Base-by-base conservation (phyloP, 768 basidiomycete genomes). In the Tricholoma saponaceum region DNA sequence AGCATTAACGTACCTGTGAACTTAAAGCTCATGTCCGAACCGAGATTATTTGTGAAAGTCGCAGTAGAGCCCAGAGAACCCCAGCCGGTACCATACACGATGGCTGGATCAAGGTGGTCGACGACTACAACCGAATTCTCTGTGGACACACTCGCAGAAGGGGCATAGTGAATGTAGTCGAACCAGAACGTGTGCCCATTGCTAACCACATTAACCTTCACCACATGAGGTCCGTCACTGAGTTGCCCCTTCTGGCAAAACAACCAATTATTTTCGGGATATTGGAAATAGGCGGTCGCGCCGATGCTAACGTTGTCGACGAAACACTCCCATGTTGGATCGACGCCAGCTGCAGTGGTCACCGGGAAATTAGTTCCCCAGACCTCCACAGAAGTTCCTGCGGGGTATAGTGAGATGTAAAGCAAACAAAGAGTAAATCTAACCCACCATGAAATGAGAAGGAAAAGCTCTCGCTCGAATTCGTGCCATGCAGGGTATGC, bases 291-390 rank as follows among this genome's bases (percentile, higher is more conserved):
- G 4, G 37, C 10, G 4, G 61, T 61, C 18, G 60, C 54, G 26
- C 63, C 61, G 37, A 67, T 68, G 55, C 60, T 62, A 35, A 63
- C 59, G 18, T 62, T 57, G 61, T 71, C 68, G 63, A 60, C 67
- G 65, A 30, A 30, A 33, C 53, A 54, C 22, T 64, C 61, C 64
- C 64, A 67, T 0, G 33, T 55, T 6, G 67, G 67, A 51, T 67
- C 66, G n/a, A 28, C 12, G 22, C 53, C 53, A n/a, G 16, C 14
- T 4, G 53, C 9, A 0, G 22, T 43, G 18, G 30, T 54, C 9
- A 25, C 41, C 14, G 43, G 39, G 7, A 12, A 22, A n/a, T 26
- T 54, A n/a, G 39, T 54, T 4, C 53, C 53, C 22, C 22, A 25
- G 22, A 54, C 53, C n/a, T 41, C 18, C 14, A 54, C 25, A n/a